Conservation (phyloP, 331 rosid species). For the Malus hybrid region DNA sequence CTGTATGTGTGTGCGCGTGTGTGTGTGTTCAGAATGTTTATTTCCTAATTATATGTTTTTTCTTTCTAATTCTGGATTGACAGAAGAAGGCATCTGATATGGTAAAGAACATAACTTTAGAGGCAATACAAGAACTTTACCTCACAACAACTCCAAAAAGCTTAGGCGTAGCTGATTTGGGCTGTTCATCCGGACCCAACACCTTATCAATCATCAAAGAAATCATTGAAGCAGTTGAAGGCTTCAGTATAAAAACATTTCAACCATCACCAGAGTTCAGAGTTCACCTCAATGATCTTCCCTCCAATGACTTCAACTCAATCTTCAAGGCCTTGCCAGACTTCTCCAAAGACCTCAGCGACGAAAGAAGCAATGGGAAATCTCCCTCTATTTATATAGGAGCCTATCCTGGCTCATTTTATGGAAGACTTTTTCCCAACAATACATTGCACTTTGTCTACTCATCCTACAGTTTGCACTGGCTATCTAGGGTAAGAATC, state of each 20-base stretch:
- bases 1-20: too few species aligned
- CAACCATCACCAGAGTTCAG: slow-evolving; percentile 54
- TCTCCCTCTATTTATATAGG: slow-evolving; percentile 66
- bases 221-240: slow-evolving; percentile 50
- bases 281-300: slow-evolving; percentile 85
- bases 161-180: slow-evolving; percentile 85
- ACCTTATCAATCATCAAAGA: slow-evolving; percentile 70
- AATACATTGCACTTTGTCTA: slow-evolving; percentile 76
- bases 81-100: slow-evolving; percentile 73
- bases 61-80: background rate
- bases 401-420: slow-evolving; percentile 92
- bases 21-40: background rate
- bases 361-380: slow-evolving; percentile 23
- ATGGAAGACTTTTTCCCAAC: slow-evolving; percentile 77
- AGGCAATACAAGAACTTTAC: slow-evolving; percentile 55
- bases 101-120: slow-evolving; percentile 74
- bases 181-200: slow-evolving; percentile 92
- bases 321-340: slow-evolving; percentile 83
- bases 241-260: slow-evolving; percentile 32
- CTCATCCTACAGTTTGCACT: slow-evolving; percentile 74
- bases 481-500: slow-evolving; percentile 79
- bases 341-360: slow-evolving; percentile 43
- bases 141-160: slow-evolving; percentile 56
- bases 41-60: background rate
- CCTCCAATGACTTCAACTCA: slow-evolving; percentile 86